Conservation (phyloP, 768 basidiomycete genomes). For the Naganishia vaughanmartiniae region DNA sequence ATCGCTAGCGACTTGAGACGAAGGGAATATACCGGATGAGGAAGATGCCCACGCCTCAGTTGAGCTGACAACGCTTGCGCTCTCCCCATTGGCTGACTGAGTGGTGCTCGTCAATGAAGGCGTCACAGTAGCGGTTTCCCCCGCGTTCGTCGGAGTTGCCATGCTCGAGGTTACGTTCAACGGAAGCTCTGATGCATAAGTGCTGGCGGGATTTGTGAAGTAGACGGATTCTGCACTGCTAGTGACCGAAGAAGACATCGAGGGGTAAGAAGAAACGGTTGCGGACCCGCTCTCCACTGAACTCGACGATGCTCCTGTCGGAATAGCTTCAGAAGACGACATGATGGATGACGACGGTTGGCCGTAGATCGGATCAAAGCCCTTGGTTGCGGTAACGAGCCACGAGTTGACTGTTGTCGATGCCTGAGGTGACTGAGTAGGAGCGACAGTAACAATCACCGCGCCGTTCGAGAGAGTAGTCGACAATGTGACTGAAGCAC, state of each 20-base stretch:
- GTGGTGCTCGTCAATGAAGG: conserved; percentile 5
- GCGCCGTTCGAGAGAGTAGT: conserved; percentile 20
- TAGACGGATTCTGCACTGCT: background rate
- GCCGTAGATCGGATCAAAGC: conserved; percentile 15
- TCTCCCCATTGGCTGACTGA: conserved; percentile 24
- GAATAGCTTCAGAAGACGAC: background rate
- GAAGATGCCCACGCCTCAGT: conserved; percentile 7
- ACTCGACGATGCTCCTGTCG: background rate
- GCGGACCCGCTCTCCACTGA: background rate
- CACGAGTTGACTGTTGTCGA: conserved; percentile 25
- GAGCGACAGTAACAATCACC: conserved; percentile 3
- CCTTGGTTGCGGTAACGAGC: conserved; percentile 21
- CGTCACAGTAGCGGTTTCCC: conserved; percentile 18
- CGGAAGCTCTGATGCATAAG: background rate
- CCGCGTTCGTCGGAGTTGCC: background rate
- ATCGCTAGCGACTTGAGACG: background rate
- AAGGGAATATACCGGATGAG: conserved; percentile 13
- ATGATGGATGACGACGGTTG: background rate
- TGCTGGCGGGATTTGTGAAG: background rate
- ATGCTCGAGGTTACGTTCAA: background rate
- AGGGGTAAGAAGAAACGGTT: background rate
- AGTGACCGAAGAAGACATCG: background rate
- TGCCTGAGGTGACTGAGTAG: background rate
- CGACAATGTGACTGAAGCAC: conserved; percentile 1
- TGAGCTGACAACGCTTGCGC: background rate